Base-by-base conservation (phyloP, 805 yeast genomes). In the Lachancea nothofagi region DNA sequence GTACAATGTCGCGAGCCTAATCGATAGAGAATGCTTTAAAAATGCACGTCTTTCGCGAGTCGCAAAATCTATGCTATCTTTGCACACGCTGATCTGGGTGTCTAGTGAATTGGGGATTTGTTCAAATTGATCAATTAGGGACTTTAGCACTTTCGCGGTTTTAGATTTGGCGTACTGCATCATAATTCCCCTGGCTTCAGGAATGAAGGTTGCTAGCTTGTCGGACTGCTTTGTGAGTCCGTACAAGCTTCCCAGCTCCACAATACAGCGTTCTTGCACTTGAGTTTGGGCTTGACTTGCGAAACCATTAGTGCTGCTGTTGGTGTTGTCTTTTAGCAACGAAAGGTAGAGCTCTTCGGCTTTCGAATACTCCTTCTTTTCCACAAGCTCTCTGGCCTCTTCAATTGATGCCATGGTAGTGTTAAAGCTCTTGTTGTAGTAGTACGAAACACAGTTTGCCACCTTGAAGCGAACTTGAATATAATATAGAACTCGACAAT, bases 21-120 rank as follows among this genome's bases (percentile, higher is more conserved):
- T 75, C 55, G 88, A 89, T 48, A 93, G 71, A 7, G 90, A 76
- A 62, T 93, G 97, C 49, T 95, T 80, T 58, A 93, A 70, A 55
- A 93, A 93, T 4, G 87, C 74, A 61, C 96, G 78, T 59, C 86
- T 89, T 62, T 80, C 90, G 22, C 70, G 70, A 34, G 78, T 66
- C 3, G 97, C 83, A 95, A 97, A 93, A 29, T 78, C 85, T 49
- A 90, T 84, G 53, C 87, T 77, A 38, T 84, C 87, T 50, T 78
- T 72, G 42, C 90, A 80, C 13, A 87, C 78, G 33, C 67, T 61
- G 43, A 88, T 82, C 54, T 89, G 94, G 24, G 77, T 65, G 48
- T 83, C 88, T 34, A 80, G 62, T 3, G 81, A 72, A 47, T 70
- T 69, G 29, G 78, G 82, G 48, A 79, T 74, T 18, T 59, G 57